Conservation (phyloP, 257 asterid species). For the Forsythia suspensa region DNA sequence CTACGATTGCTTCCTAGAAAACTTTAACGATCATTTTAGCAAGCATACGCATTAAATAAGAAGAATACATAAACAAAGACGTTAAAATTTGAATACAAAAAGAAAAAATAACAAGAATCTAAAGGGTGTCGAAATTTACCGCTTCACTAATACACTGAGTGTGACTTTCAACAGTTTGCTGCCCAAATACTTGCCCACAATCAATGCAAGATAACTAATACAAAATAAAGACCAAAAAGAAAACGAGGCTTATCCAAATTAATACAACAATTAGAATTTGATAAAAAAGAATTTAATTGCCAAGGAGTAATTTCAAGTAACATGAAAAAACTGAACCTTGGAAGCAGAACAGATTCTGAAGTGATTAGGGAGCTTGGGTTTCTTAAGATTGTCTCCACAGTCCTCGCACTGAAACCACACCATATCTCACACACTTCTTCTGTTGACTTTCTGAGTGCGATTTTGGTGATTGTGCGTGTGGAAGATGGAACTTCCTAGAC, state of each 20-base stretch:
- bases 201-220: slow-evolving; percentile 86
- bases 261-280: neutral
- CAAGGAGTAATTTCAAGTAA: neutral
- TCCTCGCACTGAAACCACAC: slow-evolving; percentile 99
- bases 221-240: slow-evolving; percentile 1
- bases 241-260: neutral
- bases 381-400: slow-evolving; percentile 91
- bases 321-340: slow-evolving; percentile 46
- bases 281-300: neutral
- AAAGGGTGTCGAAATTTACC: slow-evolving; percentile 41
- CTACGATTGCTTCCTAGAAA: neutral
- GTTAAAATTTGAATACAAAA: too few species aligned
- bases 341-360: slow-evolving; percentile 87
- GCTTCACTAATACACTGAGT: slow-evolving; percentile 92
- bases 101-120: neutral
- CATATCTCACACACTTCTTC: slow-evolving; percentile 44
- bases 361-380: slow-evolving; percentile 85
- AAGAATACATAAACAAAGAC: neutral
- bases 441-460: slow-evolving; percentile 11
- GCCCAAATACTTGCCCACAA: slow-evolving; percentile 78
- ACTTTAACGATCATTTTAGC: too few species aligned
- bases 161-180: slow-evolving; percentile 69
- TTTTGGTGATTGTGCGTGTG: neutral
- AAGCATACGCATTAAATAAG: too few species aligned
- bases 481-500: neutral